Percentiles rank a stretch among this genome's conserved stretches.
Evolutionary conservation across 345 rosid genomes (phyloP).

Genomic region (Citrus sp.): DNA sequence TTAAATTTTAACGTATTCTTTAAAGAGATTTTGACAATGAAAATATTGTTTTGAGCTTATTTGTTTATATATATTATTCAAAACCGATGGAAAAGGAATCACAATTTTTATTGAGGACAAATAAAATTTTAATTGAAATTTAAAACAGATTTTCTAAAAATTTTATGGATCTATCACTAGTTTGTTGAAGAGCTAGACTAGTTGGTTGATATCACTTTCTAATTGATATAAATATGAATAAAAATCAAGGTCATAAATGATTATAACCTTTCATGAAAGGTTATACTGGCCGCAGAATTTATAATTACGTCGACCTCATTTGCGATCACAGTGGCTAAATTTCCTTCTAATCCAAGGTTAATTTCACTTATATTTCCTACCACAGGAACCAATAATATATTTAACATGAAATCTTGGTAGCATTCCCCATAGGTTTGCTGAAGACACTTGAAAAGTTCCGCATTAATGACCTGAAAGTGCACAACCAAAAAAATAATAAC

Average conservation of each 20-base stretch:
- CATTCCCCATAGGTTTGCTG: conserved; percentile 71
- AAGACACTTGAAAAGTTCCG: conserved; percentile 78
- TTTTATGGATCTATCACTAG: no score
- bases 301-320: conserved; percentile 56
- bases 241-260: background rate
- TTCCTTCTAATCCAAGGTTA: conserved; percentile 67
- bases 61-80: no score
- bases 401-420: conserved; percentile 65
- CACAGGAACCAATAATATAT: conserved; percentile 81
- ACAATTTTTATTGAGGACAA: no score
- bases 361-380: conserved; percentile 65
- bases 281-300: conserved; percentile 61
- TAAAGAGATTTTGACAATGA: no score
- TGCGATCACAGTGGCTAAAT: conserved; percentile 42
- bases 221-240: no score
- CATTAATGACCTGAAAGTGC: conserved; percentile 50
- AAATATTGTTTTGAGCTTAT: no score
- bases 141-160: no score
- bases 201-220: no score
- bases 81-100: no score
- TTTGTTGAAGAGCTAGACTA: no score
- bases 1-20: no score
- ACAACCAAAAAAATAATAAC: background rate
- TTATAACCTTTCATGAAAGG: conserved; percentile 58
- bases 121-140: no score